phyloP scores from a whole-genome alignment of 208 protist species.

The Trypanosoma brucei region DNA sequence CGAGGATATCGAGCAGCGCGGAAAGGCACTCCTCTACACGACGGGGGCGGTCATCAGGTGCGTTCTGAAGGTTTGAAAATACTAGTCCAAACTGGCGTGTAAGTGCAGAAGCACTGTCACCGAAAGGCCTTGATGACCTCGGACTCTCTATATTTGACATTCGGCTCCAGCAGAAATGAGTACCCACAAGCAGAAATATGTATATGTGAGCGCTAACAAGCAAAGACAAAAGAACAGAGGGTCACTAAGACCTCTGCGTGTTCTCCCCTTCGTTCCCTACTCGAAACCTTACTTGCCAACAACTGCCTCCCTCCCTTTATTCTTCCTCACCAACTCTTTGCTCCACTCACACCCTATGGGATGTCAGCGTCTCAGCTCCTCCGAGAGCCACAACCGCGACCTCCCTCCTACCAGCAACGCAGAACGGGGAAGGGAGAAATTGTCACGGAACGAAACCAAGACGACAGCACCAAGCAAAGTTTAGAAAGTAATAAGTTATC shows the following conservation, averaged over 20 bases:
- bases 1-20: constrained; percentile 69
- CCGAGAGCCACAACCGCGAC: too few relatives aligned
- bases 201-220: neutral
- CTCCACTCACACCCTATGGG: too few relatives aligned
- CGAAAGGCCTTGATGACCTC: constrained; percentile 14
- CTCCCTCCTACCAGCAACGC: too few relatives aligned
- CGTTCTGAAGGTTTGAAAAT: constrained; percentile 67
- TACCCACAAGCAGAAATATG: neutral
- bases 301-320: too few relatives aligned
- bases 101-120: constrained; percentile 55
- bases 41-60: constrained; percentile 39
- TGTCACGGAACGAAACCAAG: too few relatives aligned
- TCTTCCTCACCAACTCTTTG: too few relatives aligned
- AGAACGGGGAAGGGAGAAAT: too few relatives aligned
- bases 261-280: neutral
- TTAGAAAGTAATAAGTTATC: too few relatives aligned
- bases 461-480: too few relatives aligned
- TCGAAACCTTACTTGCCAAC: too few relatives aligned
- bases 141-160: constrained; percentile 15
- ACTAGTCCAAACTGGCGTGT: constrained; percentile 66
- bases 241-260: neutral
- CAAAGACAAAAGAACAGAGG: neutral
- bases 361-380: too few relatives aligned
- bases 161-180: neutral
- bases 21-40: constrained; percentile 68